A percentile compares a stretch with the other conserved stretches of the same genome.
Conservation (phyloP, 306 rosid species). For the Acacia melanoxylon region DNA sequence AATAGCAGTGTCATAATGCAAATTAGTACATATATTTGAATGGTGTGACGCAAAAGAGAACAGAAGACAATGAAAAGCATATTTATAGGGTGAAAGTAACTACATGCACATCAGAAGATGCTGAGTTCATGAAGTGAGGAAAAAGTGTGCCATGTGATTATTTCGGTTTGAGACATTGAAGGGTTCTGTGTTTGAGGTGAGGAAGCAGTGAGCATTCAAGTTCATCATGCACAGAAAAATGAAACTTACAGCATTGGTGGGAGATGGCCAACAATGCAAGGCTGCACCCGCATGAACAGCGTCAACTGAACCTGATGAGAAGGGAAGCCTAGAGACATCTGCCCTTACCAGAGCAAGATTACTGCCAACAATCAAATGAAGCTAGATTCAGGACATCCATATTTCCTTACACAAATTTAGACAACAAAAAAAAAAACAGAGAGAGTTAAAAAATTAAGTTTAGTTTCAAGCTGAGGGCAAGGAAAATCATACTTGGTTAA, state of each 20-base stretch:
- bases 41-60: neutral
- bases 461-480: slow-evolving; percentile 12
- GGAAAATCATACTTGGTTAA: slow-evolving; percentile 43
- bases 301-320: slow-evolving; percentile 76
- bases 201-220: slow-evolving; percentile 6
- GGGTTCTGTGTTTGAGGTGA: neutral
- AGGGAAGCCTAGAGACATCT: slow-evolving; percentile 94
- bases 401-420: neutral
- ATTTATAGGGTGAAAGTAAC: neutral
- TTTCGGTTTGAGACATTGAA: neutral
- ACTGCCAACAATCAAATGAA: slow-evolving; percentile 57
- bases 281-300: slow-evolving; percentile 99
- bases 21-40: neutral
- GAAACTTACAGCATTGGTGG: slow-evolving; percentile 85
- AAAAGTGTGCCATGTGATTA: neutral
- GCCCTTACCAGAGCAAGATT: slow-evolving; percentile 96
- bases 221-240: slow-evolving; percentile 25
- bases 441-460: neutral
- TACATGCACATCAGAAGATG: neutral
- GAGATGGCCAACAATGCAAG: slow-evolving; percentile 96
- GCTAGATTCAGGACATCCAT: slow-evolving; percentile 9
- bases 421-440: no score
- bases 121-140: neutral
- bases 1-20: slow-evolving; percentile 14
- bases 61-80: neutral